A percentile compares a stretch with the other conserved stretches of the same genome.
phyloP scores from a whole-genome alignment of 2,329 filamentous ascomycete species.

The Fusarium sp. region DNA sequence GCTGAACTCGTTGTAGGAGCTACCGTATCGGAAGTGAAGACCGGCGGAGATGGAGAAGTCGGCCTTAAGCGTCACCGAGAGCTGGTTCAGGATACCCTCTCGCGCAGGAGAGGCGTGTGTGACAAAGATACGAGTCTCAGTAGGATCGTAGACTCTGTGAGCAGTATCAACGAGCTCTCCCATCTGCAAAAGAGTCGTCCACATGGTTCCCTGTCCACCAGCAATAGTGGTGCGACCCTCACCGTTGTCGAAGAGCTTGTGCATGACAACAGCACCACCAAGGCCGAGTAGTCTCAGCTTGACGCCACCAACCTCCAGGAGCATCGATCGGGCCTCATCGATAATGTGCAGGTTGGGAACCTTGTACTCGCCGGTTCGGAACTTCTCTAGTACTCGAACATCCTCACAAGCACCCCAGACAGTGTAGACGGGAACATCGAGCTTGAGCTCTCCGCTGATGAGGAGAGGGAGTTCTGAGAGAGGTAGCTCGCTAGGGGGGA shows the following conservation, averaged over 20 bases:
- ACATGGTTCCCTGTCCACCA: constrained; percentile 98
- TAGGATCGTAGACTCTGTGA: constrained; percentile 97
- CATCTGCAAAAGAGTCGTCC: constrained; percentile 98
- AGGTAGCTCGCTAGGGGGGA: constrained; percentile 83
- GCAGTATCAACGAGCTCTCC: constrained; percentile 97
- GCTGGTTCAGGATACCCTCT: constrained; percentile 96
- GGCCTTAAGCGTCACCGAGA: constrained; percentile 96
- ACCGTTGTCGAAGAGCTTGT: constrained; percentile 99
- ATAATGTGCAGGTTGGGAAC: constrained; percentile 98
- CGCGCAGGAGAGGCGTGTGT: constrained; percentile 97
- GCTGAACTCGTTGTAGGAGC: constrained; percentile 99
- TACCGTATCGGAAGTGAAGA: constrained; percentile 97
- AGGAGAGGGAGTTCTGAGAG: constrained; percentile 94
- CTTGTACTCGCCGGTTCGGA: constrained; percentile 97
- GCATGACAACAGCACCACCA: constrained; percentile 98
- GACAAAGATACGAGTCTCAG: constrained; percentile 95
- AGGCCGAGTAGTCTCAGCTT: constrained; percentile 94
- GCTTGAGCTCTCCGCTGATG: constrained; percentile 86
- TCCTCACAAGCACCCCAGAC: constrained; percentile 99
- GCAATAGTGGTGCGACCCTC: constrained; percentile 98
- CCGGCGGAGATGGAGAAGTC: constrained; percentile 98
- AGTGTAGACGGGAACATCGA: constrained; percentile 97
- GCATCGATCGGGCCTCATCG: constrained; percentile 94
- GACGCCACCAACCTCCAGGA: constrained; percentile 93
- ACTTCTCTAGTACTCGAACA: constrained; percentile 96